phyloP scores from a whole-genome alignment of 2,329 filamentous ascomycete genomes.

The Alternaria rosae region DNA sequence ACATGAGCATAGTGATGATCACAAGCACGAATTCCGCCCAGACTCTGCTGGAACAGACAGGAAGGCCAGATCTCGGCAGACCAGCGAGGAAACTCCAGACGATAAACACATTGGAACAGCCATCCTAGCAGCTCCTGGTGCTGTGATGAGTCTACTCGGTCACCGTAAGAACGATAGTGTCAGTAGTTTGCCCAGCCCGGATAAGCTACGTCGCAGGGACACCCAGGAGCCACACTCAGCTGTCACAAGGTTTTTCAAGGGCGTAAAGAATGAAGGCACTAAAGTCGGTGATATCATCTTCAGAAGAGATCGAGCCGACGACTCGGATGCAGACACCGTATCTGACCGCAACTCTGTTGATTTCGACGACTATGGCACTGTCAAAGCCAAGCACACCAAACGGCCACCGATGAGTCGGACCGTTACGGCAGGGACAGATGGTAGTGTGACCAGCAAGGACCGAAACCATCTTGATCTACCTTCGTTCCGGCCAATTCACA shows the following conservation, averaged over 20 bases:
- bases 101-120: conserved; percentile 38
- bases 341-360: conserved; percentile 55
- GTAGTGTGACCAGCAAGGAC: conserved; percentile 31
- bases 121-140: conserved; percentile 42
- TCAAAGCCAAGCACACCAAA: conserved; percentile 18
- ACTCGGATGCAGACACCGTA: conserved; percentile 55
- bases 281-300: conserved; percentile 68
- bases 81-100: conserved; percentile 43
- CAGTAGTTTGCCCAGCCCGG: conserved; percentile 41
- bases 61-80: conserved; percentile 36
- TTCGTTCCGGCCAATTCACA: conserved; percentile 42
- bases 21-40: conserved; percentile 28
- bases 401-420: conserved; percentile 44
- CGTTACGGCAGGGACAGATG: conserved; percentile 32
- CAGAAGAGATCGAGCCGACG: conserved; percentile 60
- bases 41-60: conserved; percentile 32
- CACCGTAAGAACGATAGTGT: conserved; percentile 51
- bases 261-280: conserved; percentile 70
- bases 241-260: conserved; percentile 79
- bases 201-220: conserved; percentile 39
- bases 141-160: conserved; percentile 42
- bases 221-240: conserved; percentile 60
- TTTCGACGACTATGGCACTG: conserved; percentile 37
- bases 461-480: conserved; percentile 46
- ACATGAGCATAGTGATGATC: conserved; percentile 45